Evolutionary conservation across 2,329 filamentous ascomycete genomes (phyloP).

Genomic region (Colletotrichum liaoningense): DNA sequence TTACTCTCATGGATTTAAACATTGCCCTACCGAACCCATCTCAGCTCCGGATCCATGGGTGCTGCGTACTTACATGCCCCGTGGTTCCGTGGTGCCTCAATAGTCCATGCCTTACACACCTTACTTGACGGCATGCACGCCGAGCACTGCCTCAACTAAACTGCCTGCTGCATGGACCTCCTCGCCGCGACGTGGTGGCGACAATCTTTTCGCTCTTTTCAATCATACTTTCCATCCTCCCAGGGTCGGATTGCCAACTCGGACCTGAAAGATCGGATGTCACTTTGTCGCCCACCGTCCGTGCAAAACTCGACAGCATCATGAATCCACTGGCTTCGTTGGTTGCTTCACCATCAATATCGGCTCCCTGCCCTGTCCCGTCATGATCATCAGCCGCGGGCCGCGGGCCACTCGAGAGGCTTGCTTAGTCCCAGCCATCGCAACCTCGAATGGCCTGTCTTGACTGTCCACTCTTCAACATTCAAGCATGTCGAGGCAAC

Average conservation of each 20-base stretch:
- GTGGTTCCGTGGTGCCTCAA: not conserved
- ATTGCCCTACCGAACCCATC: too few species aligned
- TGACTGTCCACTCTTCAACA: conserved; percentile 8
- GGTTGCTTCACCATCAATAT: conserved; percentile 34
- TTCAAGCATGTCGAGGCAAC: not conserved
- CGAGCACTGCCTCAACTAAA: conserved; percentile 13
- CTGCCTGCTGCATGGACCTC: conserved; percentile 31
- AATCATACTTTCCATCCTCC: not conserved
- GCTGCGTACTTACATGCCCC: not conserved
- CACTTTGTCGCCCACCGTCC: conserved; percentile 24
- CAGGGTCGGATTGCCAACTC: not conserved
- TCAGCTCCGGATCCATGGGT: not conserved
- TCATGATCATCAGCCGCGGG: conserved; percentile 34
- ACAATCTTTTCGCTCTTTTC: conserved; percentile 7
- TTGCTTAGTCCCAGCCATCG: conserved; percentile 25
- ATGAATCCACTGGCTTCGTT: conserved; percentile 3
- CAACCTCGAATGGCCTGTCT: not conserved
- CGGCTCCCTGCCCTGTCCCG: conserved; percentile 19
- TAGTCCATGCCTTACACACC: not conserved
- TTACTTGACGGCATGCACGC: conserved; percentile 19
- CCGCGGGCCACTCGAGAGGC: conserved; percentile 30
- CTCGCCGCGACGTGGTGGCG: conserved; percentile 27
- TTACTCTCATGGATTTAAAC: not conserved
- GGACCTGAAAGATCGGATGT: conserved; percentile 32
- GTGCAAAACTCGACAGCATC: conserved; percentile 15